Evolutionary conservation across 2,329 filamentous ascomycete species (phyloP).

Genomic region (Curvularia verruculosa): DNA sequence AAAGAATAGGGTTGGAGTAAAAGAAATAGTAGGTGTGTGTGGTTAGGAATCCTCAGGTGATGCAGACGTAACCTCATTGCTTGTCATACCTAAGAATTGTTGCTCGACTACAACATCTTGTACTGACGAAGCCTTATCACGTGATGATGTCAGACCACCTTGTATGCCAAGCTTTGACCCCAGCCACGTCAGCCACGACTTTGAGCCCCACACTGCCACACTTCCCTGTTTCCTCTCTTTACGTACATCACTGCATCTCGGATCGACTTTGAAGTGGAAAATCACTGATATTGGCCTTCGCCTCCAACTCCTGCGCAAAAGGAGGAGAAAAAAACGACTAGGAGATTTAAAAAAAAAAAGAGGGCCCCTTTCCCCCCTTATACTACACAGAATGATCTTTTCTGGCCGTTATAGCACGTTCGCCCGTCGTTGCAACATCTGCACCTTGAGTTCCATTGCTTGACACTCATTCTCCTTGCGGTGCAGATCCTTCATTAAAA

Average conservation of each 20-base stretch:
- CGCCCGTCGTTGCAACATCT: constrained; percentile 38
- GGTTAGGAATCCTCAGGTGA: no score
- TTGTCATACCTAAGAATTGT: no score
- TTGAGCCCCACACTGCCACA: constrained; percentile 3
- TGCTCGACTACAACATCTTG: no score
- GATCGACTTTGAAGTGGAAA: constrained; percentile 2
- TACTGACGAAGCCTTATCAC: neutral
- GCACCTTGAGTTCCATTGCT: constrained; percentile 46
- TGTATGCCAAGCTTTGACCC: constrained; percentile 7
- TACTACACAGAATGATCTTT: neutral
- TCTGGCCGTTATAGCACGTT: constrained; percentile 13
- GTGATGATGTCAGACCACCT: neutral
- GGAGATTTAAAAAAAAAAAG: neutral
- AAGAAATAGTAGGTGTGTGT: no score
- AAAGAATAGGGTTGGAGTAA: neutral
- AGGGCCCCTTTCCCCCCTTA: neutral
- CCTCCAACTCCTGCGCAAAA: neutral
- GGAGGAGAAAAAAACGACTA: neutral
- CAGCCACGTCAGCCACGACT: constrained; percentile 14
- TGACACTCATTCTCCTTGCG: constrained; percentile 50
- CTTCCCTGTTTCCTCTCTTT: neutral
- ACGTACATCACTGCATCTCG: neutral
- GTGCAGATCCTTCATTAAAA: constrained; percentile 47
- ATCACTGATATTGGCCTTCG: neutral
- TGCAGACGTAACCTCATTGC: no score